Evolutionary conservation across 768 basidiomycete genomes (phyloP).

Genomic region (Leccinellum rugosiceps): DNA sequence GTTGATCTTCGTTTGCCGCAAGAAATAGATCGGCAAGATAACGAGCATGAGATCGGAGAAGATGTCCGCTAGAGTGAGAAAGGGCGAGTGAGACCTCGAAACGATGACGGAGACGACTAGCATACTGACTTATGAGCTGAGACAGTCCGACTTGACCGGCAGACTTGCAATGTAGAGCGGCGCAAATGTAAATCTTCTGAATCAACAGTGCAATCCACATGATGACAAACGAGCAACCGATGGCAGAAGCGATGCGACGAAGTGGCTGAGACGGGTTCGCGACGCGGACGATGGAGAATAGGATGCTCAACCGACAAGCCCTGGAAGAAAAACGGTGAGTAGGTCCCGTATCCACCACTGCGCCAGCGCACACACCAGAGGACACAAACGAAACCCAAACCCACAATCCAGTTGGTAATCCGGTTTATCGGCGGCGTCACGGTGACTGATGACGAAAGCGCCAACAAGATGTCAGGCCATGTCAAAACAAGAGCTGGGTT

Average conservation of each 20-base stretch:
- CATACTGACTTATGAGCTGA: slow-evolving; percentile 21
- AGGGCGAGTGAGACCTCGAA: not conserved
- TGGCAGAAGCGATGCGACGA: not conserved
- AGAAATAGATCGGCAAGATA: slow-evolving; percentile 13
- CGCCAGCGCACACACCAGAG: slow-evolving; percentile 16
- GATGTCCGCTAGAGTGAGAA: slow-evolving; percentile 14
- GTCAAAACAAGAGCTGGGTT: no score
- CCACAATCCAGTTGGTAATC: slow-evolving; percentile 10
- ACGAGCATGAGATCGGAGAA: slow-evolving; percentile 21
- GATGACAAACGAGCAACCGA: slow-evolving; percentile 14
- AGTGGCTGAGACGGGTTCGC: slow-evolving; percentile 9
- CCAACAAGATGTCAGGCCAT: not conserved
- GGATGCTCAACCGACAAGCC: slow-evolving; percentile 24
- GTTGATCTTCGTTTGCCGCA: slow-evolving; percentile 3
- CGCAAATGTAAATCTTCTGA: slow-evolving; percentile 15
- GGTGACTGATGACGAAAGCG: not conserved
- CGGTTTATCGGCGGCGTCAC: not conserved
- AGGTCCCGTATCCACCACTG: not conserved
- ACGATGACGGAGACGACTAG: not conserved
- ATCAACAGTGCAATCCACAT: slow-evolving; percentile 24
- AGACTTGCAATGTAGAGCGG: not conserved
- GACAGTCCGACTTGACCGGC: slow-evolving; percentile 8
- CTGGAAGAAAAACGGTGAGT: slow-evolving; percentile 9
- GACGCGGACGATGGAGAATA: slow-evolving; percentile 22
- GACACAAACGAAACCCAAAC: slow-evolving; percentile 15